Evolutionary conservation across 108 stramenopile genomes (phyloP), one percentile per base, ranked within the genome.

Genomic region (Cyclostephanos invisitatus): DNA sequence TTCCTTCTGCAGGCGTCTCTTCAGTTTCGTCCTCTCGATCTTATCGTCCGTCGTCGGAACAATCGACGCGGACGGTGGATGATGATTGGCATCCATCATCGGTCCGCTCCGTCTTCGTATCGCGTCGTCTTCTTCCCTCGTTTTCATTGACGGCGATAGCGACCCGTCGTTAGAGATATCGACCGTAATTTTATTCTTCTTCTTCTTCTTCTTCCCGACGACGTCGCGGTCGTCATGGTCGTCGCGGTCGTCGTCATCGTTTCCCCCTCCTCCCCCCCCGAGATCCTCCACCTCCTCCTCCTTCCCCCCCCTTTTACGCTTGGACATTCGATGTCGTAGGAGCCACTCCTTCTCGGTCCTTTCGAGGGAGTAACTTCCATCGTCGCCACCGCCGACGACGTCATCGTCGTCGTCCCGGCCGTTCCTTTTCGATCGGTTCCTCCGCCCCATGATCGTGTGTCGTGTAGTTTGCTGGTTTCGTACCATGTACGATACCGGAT

Each of bases 1-100:
- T 61, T 73, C 67, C 51, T 78, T 82, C 27, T 77, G 75, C 4
- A 49, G 71, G 25, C 74, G 65, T 22, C 60, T 73, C 57, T 75
- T 79, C 11, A 79, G 18, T 0, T 44, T 32, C 44, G 53, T 21
- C 29, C 58, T 57, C 58, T 79, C 73, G 22, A 75, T 69, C 58
- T 62, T 79, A 14, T 72, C 7, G 40, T 40, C 40, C 7, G 9
- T 40, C 9, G 8, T 40, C 10, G 40, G 9, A 1, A 8, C 12
- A 4, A n/a, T n/a, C n/a, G 17, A 18, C 17, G 6, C 17, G 7
- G 24, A 24, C 7, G 51, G n/a, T 24, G 24, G 11, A 53, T 32
- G 11, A 53, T 32, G 32, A 32, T 32, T 32, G 32, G 2, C 32
- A 32, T 32, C 32, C 32, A 32, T 32, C 32, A 32, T 32, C 2